Conservation (phyloP, 805 yeast species). For the Candida nemodendra region DNA sequence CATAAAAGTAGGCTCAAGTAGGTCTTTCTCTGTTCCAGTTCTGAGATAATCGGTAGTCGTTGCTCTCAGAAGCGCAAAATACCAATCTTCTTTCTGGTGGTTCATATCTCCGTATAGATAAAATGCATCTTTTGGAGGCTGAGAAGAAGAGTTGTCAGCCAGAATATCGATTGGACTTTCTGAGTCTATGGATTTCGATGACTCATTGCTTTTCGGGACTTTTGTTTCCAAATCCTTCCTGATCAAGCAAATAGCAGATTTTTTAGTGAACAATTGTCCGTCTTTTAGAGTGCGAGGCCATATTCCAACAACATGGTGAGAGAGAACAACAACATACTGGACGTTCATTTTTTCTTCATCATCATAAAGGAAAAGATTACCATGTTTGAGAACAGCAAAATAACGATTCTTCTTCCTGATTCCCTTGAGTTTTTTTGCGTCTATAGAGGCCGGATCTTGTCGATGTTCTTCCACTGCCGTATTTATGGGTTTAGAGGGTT, state of each 20-base stretch:
- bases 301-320: slow-evolving; percentile 65
- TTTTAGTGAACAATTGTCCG: slow-evolving; percentile 75
- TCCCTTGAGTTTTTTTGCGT: slow-evolving; percentile 37
- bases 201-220: neutral
- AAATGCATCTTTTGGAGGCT: slow-evolving; percentile 40
- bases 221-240: slow-evolving; percentile 34
- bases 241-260: slow-evolving; percentile 73
- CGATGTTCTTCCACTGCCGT: slow-evolving; percentile 9
- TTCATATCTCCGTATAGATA: slow-evolving; percentile 77
- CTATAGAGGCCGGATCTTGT: slow-evolving; percentile 30
- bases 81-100: slow-evolving; percentile 89
- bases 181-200: slow-evolving; percentile 27
- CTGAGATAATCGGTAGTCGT: slow-evolving; percentile 44
- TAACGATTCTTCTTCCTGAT: slow-evolving; percentile 56
- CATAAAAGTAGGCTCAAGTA: slow-evolving; percentile 55
- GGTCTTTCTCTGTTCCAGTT: slow-evolving; percentile 25
- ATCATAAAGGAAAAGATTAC: slow-evolving; percentile 81
- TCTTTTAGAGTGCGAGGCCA: slow-evolving; percentile 85
- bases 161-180: slow-evolving; percentile 56
- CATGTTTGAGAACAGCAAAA: slow-evolving; percentile 77
- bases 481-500: slow-evolving; percentile 8
- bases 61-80: slow-evolving; percentile 79
- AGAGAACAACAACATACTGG: slow-evolving; percentile 74
- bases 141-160: slow-evolving; percentile 21
- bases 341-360: slow-evolving; percentile 65